Evolutionary conservation across 345 rosid genomes (phyloP), one percentile per base, ranked within the genome.

Genomic region (Salix suchowensis): DNA sequence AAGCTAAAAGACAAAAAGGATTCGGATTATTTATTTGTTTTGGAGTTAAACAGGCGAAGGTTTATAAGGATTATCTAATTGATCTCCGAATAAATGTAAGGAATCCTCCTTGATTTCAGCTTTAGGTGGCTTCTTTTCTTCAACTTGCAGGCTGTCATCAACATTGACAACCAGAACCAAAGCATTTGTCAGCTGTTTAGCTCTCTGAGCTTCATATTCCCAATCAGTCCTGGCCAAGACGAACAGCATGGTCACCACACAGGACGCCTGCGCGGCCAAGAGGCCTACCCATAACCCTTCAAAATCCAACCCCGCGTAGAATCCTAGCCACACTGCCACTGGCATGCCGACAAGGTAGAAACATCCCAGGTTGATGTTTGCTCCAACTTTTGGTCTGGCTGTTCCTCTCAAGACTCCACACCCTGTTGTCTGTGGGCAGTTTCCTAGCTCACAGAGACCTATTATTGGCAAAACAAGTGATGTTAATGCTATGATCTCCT

Each of bases 391-490:
- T 6, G 98, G 98, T 66, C 97, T 86, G 0, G 97, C 98, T 1
- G 91, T 88, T 48, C 98, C 98, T 83, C 98, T 82, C 68, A 94
- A 64, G 4, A 92, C 96, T 2, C 98, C 98, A 64, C 98, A 94
- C 1, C 89, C 85, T 16, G 94, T 89, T 7, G 98, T 94, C 74
- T 94, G 97, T 4, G 98, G 96, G 76, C 98, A 94, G 75, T 92
- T 94, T 18, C 98, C 98, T 16, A 94, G 88, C 79, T 94, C 98
- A 71, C 98, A 94, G 2, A 92, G 82, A 64, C 97, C 98, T 14
- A 92, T 86, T 60, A 94, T 91, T 11, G 96, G 97, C 85, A 94
- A 79, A 66, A 88, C 92, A 83, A 80, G 82, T 1, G 94, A 85
- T 16, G 97, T 92, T 74, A 91, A 80, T 60, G 85, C 84, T 36